phyloP scores from a whole-genome alignment of 2,329 filamentous ascomycete species.

The Nothopassalora personata region DNA sequence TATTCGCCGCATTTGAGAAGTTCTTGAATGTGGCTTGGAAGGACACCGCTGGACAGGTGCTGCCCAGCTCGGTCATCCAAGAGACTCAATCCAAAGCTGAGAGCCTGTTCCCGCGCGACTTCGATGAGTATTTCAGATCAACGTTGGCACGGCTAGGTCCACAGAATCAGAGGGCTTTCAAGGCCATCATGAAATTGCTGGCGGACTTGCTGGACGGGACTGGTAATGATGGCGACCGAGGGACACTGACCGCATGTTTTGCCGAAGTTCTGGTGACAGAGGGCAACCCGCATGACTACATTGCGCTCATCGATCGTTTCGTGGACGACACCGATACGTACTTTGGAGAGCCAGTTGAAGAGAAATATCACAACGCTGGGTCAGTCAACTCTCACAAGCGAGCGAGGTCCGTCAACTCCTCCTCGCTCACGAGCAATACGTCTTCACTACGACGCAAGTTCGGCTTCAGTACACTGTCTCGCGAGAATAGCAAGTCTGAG shows the following conservation, averaged over 20 bases:
- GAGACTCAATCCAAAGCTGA: constrained; percentile 62
- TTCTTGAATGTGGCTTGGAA: constrained; percentile 85
- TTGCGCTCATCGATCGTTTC: constrained; percentile 80
- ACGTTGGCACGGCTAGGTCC: constrained; percentile 50
- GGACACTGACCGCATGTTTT: constrained; percentile 81
- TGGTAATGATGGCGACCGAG: constrained; percentile 83
- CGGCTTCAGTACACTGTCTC: constrained; percentile 65
- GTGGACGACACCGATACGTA: constrained; percentile 85
- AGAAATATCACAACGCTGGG: constrained; percentile 19
- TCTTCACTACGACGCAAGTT: constrained; percentile 82
- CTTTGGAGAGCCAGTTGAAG: constrained; percentile 61
- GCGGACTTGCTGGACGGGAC: constrained; percentile 85
- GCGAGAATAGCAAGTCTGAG: constrained; percentile 72
- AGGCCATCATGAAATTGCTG: constrained; percentile 75
- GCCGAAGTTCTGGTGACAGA: constrained; percentile 77
- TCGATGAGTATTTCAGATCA: constrained; percentile 54
- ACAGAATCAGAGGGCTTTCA: constrained; percentile 69
- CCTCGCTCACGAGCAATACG: constrained; percentile 76
- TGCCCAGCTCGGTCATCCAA: constrained; percentile 65
- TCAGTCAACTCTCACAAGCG: constrained; percentile 40
- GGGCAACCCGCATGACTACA: constrained; percentile 72
- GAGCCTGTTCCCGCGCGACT: constrained; percentile 66
- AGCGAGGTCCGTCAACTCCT: constrained; percentile 57
- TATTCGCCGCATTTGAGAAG: constrained; percentile 91
- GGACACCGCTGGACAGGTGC: constrained; percentile 78